phyloP scores from a whole-genome alignment of 106 monocot genomes.

The Hemerocallis citrina region DNA sequence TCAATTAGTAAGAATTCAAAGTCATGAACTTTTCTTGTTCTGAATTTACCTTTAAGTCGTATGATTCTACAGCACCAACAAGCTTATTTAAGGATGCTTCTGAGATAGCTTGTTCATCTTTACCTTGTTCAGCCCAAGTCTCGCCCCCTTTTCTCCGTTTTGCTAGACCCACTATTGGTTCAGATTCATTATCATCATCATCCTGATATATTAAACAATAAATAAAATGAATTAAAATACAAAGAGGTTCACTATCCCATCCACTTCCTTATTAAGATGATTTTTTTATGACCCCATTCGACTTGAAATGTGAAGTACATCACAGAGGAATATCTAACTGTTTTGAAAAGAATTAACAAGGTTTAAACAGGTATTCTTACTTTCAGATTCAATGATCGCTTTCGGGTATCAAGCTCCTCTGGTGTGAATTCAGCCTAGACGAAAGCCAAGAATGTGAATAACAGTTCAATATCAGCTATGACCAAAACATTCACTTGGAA shows the following conservation, averaged over 20 bases:
- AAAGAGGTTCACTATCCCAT: background rate
- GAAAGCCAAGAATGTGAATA: constrained; percentile 1
- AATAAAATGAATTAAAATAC: background rate
- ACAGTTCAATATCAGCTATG: background rate
- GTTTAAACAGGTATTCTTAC: constrained; percentile 16
- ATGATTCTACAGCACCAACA: constrained; percentile 63
- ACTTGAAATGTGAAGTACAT: too few relatives aligned
- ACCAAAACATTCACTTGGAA: background rate
- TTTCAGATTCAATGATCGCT: constrained; percentile 39
- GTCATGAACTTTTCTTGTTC: too few relatives aligned
- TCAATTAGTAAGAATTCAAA: too few relatives aligned
- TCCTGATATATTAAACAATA: constrained; percentile 19
- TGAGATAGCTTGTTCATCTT: constrained; percentile 78
- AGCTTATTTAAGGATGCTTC: constrained; percentile 75
- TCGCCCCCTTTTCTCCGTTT: constrained; percentile 30
- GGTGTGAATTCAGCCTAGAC: constrained; percentile 77
- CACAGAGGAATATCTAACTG: background rate
- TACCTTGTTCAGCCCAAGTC: constrained; percentile 40
- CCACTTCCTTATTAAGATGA: too few relatives aligned
- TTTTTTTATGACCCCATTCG: too few relatives aligned
- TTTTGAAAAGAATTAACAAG: background rate
- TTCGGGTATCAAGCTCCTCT: constrained; percentile 55
- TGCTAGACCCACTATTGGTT: constrained; percentile 31
- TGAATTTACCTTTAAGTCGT: constrained; percentile 63
- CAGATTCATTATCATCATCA: constrained; percentile 27